Base-by-base conservation (phyloP, 225 moss, liverwort and hornwort species). In the Pseudisothecium myosuroides region DNA sequence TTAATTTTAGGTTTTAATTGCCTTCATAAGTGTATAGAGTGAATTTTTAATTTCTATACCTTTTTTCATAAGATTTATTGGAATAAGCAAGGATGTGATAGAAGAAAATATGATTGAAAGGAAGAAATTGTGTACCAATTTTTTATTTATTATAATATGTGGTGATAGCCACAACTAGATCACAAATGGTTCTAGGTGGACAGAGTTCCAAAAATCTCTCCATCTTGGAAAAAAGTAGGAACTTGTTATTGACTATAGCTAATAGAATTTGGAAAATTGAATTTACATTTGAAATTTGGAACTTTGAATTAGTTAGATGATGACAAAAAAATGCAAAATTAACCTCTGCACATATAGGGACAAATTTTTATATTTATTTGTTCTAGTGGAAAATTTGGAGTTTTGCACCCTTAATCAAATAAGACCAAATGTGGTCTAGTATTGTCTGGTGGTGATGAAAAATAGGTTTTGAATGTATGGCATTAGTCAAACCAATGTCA, bases 161-260 rank as follows among this genome's bases (percentile, higher is more conserved):
- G n/a, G 52, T 58, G 1, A 58, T n/a, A 1, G 8, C 12, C 12
- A 49, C 0, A 74, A 0, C 1, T 74, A 74, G 19, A 34, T 5
- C 0, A 16, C 0, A 78, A 0, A 17, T n/a, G 1, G 10, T n/a
- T n/a, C 0, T 0, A 0, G 0, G 0, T n/a, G 17, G 17, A 78
- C 5, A 0, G 0, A 56, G 1, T 56, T 56, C 17, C 2, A 11
- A 37, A 29, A 37, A 37, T 16, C 4, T 23, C 4, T 56, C 1
- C 2, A 55, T 56, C 1, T 0, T 56, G 0, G 7, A 2, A 56
- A 77, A 55, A 55, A n/a, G 1, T 1, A 37, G 2, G 2, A 78
- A 11, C 1, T n/a, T n/a, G 0, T 24, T n/a, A 5, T 24, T 16
- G 4, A 78, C 27, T n/a, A n/a, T 27, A 2, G 5, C 1, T n/a